phyloP scores from a whole-genome alignment of 169 alveolate genomes.

The Cryptosporidium viatorum region DNA sequence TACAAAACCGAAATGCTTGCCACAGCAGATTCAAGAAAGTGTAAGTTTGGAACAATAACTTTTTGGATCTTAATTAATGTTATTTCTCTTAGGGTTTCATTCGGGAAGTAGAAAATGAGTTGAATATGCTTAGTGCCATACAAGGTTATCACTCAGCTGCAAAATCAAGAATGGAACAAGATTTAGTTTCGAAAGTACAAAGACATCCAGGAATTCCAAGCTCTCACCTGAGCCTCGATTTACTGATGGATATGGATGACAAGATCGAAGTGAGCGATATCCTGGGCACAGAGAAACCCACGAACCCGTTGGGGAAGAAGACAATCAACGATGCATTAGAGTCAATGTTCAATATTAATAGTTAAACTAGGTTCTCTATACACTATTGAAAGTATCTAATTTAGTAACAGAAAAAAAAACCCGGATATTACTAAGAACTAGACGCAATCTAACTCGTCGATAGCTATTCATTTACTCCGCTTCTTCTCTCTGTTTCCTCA shows the following conservation, averaged over 20 bases:
- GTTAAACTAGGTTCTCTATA: constrained; percentile 15
- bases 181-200: constrained; percentile 42
- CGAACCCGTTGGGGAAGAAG: constrained; percentile 21
- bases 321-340: constrained; percentile 52
- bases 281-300: constrained; percentile 36
- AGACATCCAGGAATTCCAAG: constrained; percentile 74
- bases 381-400: constrained; percentile 24
- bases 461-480: constrained; percentile 28
- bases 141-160: constrained; percentile 61
- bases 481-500: constrained; percentile 79
- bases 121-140: constrained; percentile 22
- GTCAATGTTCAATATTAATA: constrained; percentile 35
- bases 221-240: constrained; percentile 46
- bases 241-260: constrained; percentile 51
- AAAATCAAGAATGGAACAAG: constrained; percentile 63
- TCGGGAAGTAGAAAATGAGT: constrained; percentile 14
- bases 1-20: constrained; percentile 23
- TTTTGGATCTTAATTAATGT: neutral
- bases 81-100: constrained; percentile 51
- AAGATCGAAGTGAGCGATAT: constrained; percentile 40
- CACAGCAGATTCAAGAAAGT: constrained; percentile 65
- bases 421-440: constrained; percentile 16
- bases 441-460: neutral
- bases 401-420: constrained; percentile 11
- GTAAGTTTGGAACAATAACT: constrained; percentile 17